Evolutionary conservation across 163 green algal species (phyloP).

Genomic region (Scenedesmus sp.): DNA sequence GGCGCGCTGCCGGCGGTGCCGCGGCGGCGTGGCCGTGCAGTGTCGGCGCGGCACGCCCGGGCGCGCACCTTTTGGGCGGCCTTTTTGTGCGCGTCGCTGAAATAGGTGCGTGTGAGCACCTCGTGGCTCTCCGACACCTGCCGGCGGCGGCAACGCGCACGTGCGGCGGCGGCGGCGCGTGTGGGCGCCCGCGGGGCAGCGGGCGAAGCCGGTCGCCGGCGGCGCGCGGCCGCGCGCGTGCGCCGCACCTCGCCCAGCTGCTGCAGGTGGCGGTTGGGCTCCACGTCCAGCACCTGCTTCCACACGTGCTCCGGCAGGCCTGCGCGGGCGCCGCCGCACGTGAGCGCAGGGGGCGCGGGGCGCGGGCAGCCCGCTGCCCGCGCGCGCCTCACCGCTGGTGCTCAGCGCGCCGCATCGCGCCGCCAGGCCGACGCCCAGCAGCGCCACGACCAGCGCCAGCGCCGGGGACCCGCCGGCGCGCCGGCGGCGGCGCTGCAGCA

Average conservation of each 20-base stretch:
- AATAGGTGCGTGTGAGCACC: constrained; percentile 77
- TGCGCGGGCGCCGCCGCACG: neutral
- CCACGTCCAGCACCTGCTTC: constrained; percentile 46
- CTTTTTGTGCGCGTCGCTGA: constrained; percentile 74
- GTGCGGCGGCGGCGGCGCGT: too few species aligned
- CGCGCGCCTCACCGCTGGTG: constrained; percentile 11
- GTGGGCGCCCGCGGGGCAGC: too few species aligned
- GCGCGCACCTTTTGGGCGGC: constrained; percentile 64
- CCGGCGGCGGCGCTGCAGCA: too few species aligned
- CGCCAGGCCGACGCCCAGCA: neutral
- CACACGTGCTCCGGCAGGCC: constrained; percentile 21
- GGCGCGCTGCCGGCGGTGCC: too few species aligned
- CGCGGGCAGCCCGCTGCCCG: neutral
- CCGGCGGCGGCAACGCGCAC: neutral
- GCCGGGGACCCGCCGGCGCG: too few species aligned
- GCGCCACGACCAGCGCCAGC: too few species aligned
- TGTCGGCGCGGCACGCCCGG: too few species aligned
- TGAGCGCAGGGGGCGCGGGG: too few species aligned
- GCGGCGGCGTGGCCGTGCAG: neutral
- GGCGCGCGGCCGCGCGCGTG: too few species aligned
- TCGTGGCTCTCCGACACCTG: constrained; percentile 70
- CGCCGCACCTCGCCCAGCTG: constrained; percentile 52
- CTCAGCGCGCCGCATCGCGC: neutral
- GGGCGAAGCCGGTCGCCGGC: too few species aligned
- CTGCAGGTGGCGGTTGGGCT: constrained; percentile 62